phyloP scores from a whole-genome alignment of 768 basidiomycete species.

The Trametes cubensis region DNA sequence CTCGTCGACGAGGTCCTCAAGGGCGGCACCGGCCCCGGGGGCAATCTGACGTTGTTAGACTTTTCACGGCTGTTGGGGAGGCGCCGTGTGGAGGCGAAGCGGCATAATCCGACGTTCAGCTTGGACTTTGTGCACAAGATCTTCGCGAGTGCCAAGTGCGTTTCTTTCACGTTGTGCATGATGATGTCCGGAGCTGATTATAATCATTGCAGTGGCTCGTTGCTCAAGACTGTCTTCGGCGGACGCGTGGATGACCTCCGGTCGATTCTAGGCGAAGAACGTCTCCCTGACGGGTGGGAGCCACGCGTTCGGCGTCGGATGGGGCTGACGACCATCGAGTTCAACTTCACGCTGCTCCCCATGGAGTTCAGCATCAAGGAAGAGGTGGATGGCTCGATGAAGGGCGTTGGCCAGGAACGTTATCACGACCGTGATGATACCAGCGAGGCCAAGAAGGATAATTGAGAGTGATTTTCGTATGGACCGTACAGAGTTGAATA shows the following conservation, averaged over 20 bases:
- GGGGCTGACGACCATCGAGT: constrained; percentile 60
- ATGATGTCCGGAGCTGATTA: no score
- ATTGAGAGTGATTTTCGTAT: no score
- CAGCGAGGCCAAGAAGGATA: constrained; percentile 2
- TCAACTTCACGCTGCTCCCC: constrained; percentile 47
- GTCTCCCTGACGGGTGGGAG: constrained; percentile 74
- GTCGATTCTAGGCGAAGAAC: constrained; percentile 63
- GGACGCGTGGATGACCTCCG: constrained; percentile 59
- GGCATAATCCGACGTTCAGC: constrained; percentile 58
- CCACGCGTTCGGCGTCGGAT: constrained; percentile 51
- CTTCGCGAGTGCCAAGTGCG: constrained; percentile 71
- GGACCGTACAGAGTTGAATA: no score
- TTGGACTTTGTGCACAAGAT: constrained; percentile 54
- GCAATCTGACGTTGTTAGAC: constrained; percentile 55
- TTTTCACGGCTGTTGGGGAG: constrained; percentile 58
- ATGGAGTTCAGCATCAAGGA: constrained; percentile 38
- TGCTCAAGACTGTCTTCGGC: constrained; percentile 68
- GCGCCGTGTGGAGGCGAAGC: constrained; percentile 60
- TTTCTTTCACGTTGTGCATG: no score
- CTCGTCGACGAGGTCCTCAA: constrained; percentile 60
- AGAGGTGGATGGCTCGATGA: constrained; percentile 28
- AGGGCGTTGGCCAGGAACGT: neutral
- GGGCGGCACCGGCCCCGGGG: constrained; percentile 56
- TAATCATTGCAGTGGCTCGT: constrained; percentile 49
- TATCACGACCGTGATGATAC: neutral